Evolutionary conservation across 768 basidiomycete genomes (phyloP), one percentile per base, ranked within the genome.

Genomic region (Dacryopinax primogenitus): DNA sequence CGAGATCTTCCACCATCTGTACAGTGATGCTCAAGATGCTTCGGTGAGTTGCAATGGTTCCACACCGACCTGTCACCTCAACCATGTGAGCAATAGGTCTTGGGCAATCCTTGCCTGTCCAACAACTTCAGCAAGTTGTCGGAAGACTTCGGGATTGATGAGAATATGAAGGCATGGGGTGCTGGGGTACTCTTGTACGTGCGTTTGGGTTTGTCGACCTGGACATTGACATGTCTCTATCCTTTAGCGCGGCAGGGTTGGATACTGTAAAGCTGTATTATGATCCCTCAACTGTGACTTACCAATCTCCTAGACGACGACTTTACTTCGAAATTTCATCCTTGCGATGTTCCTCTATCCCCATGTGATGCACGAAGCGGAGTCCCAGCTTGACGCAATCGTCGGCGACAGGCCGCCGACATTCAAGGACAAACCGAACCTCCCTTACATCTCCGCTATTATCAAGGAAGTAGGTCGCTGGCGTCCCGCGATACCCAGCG

Each of bases 401-500:
- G 32, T 67, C n/a, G 65, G 44, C 3, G 44, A 33, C 30, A 26
- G 65, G 28, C 15, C 23, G 30, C 65, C 62, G 9, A 39, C 34
- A 18, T 35, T 63, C 35, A 32, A 74, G 28, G 74, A 75, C 64
- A 65, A 70, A 33, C 2, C 67, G 4, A 69, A 68, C 2, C 64
- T 77, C 45, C 75, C 74, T 32, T 76, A 75, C 44, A 62, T 76
- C 0, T 70, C 72, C 1, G 75, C 76, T 21, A 63, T 76, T 63
- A 39, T 77, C 62, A 76, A 76, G 35, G 76, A 76, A 69, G 16
- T 73, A 18, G 30, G 47, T 4, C 45, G 71, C 11, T 71, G 71
- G 71, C 65, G 62, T 1, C 70, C 72, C 0, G 69, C 69, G 9
- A 51, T 63, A 9, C 72, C 72, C 23, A 75, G 6, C 77, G 79